Percentiles rank a stretch among this genome's conserved stretches.
These are phyloP conservation scores for Vaccinium macrocarpon DNA, from an alignment of 148 eudicot genomes.

Conservation along the genomic window DNA sequence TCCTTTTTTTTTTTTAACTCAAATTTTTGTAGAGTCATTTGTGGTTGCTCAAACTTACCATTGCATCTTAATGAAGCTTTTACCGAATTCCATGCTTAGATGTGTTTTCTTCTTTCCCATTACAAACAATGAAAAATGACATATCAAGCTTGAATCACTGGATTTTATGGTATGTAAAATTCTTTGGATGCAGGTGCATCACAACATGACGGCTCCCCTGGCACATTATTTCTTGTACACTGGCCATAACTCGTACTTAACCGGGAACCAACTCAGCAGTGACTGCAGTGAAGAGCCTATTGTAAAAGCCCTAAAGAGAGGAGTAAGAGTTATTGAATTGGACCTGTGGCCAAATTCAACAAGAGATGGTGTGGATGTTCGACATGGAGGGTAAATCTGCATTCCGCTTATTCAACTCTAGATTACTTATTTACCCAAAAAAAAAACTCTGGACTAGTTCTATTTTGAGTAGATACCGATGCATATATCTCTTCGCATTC, in stretches of 20 bases:
- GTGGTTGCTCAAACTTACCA: background rate
- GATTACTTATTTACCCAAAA: too few relatives aligned
- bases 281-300: conserved; percentile 58
- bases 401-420: background rate
- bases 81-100: background rate
- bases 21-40: background rate
- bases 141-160: conserved; percentile 12
- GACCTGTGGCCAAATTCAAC: conserved; percentile 63
- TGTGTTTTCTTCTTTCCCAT: conserved; percentile 3
- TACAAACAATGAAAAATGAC: background rate
- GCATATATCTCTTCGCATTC: background rate
- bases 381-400: conserved; percentile 62
- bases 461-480: background rate
- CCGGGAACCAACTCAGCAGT: conserved; percentile 67
- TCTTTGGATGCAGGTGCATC: conserved; percentile 44
- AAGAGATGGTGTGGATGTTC: conserved; percentile 36
- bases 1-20: background rate
- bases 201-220: conserved; percentile 64
- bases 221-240: conserved; percentile 68
- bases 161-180: conserved; percentile 16
- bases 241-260: conserved; percentile 79
- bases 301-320: conserved; percentile 41
- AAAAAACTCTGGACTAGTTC: background rate
- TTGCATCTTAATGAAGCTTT: background rate
- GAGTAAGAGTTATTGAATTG: conserved; percentile 71